Base-by-base conservation (phyloP, 495 filamentous ascomycete species). In the Neurospora hispaniola region DNA sequence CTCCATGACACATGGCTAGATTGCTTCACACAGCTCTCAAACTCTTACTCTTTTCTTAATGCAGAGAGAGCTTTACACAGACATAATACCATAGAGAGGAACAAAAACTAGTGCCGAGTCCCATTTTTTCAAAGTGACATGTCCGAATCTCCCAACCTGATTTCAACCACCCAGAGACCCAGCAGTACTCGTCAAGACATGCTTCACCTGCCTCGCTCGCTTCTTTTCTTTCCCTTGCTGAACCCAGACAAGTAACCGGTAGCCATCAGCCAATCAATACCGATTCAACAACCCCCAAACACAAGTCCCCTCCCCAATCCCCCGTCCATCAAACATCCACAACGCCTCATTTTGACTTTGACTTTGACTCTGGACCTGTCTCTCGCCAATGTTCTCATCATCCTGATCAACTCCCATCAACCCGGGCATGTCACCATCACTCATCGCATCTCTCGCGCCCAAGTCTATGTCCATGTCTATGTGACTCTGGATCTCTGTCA, bases 241-340 rank as follows among this genome's bases (percentile, higher is more conserved):
- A 40, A 9, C 39, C 39, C 39, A 40, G 8, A 1, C 39, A 9
- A 40, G 39, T 11, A 40, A 7, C 39, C 9, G 9, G 9, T 48
- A 16, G 5, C 42, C 14, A 2, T 23, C 23, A 23, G 23, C 23
- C 23, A 2, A 16, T 18, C 18, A 46, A 74, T 83, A 86, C 73
- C 84, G 84, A 75, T 88, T 88, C 73, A 88, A 74, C 70, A 88
- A 75, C 69, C 77, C 84, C 86, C 86, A 88, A 42, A 88, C 83
- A 70, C 84, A 59, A 3, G 48, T 88, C 74, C 86, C 84, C 69
- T 82, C 82, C 27, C 81, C 83, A 76, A 88, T 87, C 71, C 48
- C 48, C 20, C 85, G 82, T 2, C 85, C 87, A 70, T 81, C 82
- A 78, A 86, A 86, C 74, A 81, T 75, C 70, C 70, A 20, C 0